Evolutionary conservation across 306 rosid genomes (phyloP).

Genomic region (Cicer bijugum): DNA sequence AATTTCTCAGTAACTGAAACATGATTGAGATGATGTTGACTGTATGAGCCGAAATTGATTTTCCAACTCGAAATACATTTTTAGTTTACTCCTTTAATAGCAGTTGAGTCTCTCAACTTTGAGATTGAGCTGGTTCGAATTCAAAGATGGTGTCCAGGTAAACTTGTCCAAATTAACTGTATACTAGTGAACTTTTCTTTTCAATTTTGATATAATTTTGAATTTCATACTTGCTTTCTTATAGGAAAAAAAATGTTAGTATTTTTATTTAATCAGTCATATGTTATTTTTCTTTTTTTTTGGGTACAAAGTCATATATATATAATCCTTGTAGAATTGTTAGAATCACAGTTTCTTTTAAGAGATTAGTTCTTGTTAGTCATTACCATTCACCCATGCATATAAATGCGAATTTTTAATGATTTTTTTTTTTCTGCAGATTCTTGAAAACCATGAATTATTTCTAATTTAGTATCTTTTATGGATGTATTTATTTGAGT

Average conservation of each 20-base stretch:
- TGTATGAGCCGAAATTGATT: background rate
- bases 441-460: background rate
- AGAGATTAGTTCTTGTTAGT: background rate
- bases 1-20: background rate
- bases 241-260: no score
- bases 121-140: background rate
- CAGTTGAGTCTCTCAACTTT: background rate
- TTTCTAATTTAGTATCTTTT: background rate
- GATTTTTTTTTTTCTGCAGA: background rate
- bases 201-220: background rate
- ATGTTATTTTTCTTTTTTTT: background rate
- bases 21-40: background rate
- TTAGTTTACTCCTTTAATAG: background rate
- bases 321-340: background rate
- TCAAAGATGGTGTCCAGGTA: background rate
- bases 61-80: background rate
- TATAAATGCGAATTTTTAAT: background rate
- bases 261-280: background rate
- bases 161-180: background rate
- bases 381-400: background rate
- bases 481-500: no score
- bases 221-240: background rate
- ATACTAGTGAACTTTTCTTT: no score
- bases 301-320: background rate
- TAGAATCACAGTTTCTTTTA: background rate